Evolutionary conservation across 1,139 yeast genomes (phyloP).

Genomic region (Pichia kudriavzevii): DNA sequence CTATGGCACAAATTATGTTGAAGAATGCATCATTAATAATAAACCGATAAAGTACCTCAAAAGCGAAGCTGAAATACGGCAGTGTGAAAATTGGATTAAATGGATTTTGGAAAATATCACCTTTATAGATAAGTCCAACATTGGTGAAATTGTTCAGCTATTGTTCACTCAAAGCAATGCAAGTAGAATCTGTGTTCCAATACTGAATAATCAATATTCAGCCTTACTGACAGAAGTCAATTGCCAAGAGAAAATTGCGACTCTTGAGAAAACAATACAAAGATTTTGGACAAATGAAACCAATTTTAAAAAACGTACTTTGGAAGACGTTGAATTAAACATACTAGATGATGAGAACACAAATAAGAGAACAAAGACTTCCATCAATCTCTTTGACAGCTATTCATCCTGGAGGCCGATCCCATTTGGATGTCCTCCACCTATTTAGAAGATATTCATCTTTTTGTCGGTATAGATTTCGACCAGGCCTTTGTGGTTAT

Average conservation of each 20-base stretch:
- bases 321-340: constrained; percentile 4
- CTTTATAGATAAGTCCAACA: constrained; percentile 2
- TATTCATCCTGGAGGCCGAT: constrained; percentile 35
- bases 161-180: constrained; percentile 5
- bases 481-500: constrained; percentile 22
- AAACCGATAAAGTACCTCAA: constrained; percentile 6
- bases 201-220: constrained; percentile 2
- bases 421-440: constrained; percentile 36
- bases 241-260: constrained; percentile 4
- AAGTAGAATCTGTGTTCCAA: constrained; percentile 6
- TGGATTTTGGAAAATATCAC: constrained; percentile 11
- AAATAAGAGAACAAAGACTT: constrained; percentile 1
- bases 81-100: constrained; percentile 10
- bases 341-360: constrained; percentile 4
- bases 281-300: constrained; percentile 18
- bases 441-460: constrained; percentile 6
- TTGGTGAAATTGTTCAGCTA: constrained; percentile 2
- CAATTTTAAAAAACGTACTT: constrained; percentile 1
- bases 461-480: constrained; percentile 16
- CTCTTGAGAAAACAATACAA: constrained; percentile 11
- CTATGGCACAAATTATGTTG: constrained; percentile 4
- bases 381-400: constrained; percentile 26
- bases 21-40: constrained; percentile 2
- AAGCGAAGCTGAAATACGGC: constrained; percentile 7
- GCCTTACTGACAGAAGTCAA: constrained; percentile 1